Evolutionary conservation across 2,329 filamentous ascomycete genomes (phyloP), one percentile per base, ranked within the genome.

Genomic region (Chaetothyriales sp.): DNA sequence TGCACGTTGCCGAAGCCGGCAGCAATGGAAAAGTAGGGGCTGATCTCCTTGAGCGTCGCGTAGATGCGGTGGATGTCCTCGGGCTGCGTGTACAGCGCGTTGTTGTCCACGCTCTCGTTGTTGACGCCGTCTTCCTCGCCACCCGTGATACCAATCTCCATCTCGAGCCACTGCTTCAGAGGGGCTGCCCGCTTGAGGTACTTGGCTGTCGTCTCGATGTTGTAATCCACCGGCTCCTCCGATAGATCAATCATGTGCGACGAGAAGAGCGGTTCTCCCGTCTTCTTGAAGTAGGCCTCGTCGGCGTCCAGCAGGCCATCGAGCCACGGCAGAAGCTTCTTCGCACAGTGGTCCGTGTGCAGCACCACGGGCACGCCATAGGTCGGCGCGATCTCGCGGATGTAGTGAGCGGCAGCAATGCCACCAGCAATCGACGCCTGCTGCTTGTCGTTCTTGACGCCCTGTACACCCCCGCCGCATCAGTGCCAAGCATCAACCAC

Each of bases 121-220:
- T 95, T 94, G 70, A 97, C 89, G 73, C 90, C 90, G 64, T 95
- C 89, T 73, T 95, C 89, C 77, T 95, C 89, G 73, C 89, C 89
- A 76, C 89, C 90, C 56, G 92, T 97, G 73, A 95, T 94, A 68
- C 85, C 87, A 60, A 94, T 88, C 74, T 89, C 84, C 90, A 97
- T 98, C 81, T 98, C 92, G 62, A 98, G 82, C 88, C 88, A 97
- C 74, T 95, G 89, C 80, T 94, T 95, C 87, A 95, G 88, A 64
- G 89, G 89, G 48, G 89, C 88, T 67, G 85, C 87, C 63, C 90
- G 86, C 82, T 95, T 84, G 59, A 97, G 81, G 78, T 98, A 95
- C 70, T 83, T 81, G 68, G 86, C 86, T 56, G 90, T 97, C 67
- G 87, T 95, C 67, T 84, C 70, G 65, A 98, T 85, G 81, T 98